These are phyloP conservation scores for Grigorovia humatica DNA, from an alignment of 805 yeast genomes.

Conservation along the genomic window DNA sequence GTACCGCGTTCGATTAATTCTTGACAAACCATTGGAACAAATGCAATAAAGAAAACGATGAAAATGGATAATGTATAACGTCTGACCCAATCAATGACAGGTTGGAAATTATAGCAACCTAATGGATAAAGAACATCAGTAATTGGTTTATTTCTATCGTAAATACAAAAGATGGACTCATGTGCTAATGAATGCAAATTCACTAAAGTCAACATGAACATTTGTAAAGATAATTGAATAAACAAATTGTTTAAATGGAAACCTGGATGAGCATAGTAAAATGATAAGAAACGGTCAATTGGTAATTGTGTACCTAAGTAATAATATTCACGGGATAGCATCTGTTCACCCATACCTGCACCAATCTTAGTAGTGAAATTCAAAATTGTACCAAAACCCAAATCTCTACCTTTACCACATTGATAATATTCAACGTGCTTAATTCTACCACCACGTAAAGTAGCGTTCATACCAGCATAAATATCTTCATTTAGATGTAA, in stretches of 20 bases:
- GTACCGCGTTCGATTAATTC: constrained; percentile 75
- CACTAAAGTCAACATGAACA: constrained; percentile 71
- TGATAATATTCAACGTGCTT: constrained; percentile 93
- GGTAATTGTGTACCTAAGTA: constrained; percentile 85
- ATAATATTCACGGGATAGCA: constrained; percentile 82
- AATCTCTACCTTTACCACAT: constrained; percentile 94
- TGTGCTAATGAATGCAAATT: constrained; percentile 69
- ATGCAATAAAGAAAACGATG: constrained; percentile 79
- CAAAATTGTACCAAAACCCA: constrained; percentile 84
- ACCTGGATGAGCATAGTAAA: constrained; percentile 94
- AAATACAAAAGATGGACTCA: constrained; percentile 62
- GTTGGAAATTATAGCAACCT: constrained; percentile 78
- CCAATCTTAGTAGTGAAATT: constrained; percentile 94
- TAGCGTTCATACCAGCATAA: constrained; percentile 88
- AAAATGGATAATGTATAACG: constrained; percentile 79
- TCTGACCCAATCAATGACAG: constrained; percentile 80
- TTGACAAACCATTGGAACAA: constrained; percentile 67
- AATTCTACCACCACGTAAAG: constrained; percentile 83
- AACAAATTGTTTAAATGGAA: constrained; percentile 86
- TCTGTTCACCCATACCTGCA: constrained; percentile 98
- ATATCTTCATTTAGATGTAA: constrained; percentile 90
- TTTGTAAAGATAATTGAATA: constrained; percentile 72
- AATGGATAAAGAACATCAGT: constrained; percentile 65
- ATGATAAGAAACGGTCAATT: constrained; percentile 78
- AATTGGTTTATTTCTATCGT: constrained; percentile 55